Evolutionary conservation across 495 filamentous ascomycete genomes (phyloP), one percentile per base, ranked within the genome.

Genomic region (Aspergillus incahuasiensis): DNA sequence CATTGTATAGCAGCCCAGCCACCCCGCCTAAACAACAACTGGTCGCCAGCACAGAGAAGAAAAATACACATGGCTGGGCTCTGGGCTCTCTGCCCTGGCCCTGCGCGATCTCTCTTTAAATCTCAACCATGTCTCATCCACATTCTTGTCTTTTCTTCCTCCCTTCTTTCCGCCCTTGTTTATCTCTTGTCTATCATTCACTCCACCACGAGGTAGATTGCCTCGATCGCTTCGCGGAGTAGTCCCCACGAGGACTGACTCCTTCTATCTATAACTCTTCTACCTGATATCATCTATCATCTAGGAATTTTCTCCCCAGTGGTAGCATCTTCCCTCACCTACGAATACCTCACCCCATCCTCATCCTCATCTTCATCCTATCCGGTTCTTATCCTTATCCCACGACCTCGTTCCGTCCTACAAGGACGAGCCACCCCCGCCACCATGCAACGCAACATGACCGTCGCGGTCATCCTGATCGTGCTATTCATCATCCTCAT

Each of bases 381-480:
- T 30, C 5, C 28, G 28, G 28, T 9, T 30, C 28, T 28, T 35
- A 35, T 35, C 13, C 40, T 18, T 43, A 43, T 21, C n/a, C n/a
- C 9, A 7, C n/a, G 6, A 7, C 20, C 44, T 47, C 21, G n/a
- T 47, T 16, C 2, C n/a, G n/a, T n/a, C n/a, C n/a, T n/a, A n/a
- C 15, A n/a, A 54, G 25, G 32, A 11, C 16, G 39, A 41, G 13
- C 40, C 41, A 15, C 30, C 16, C 19, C 55, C 51, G 16, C 55
- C 38, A 85, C 75, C 74, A 78, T 85, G 58, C 74, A 88, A 70
- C 72, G 83, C 76, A 91, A 91, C 81, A 80, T 88, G 73, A 80
- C 85, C 66, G 88, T 91, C 70, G 88, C 87, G 30, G 80, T 91
- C 68, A 91, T 91, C 72, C 85, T 91, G 71, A 89, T 91, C 71